Conservation (phyloP, 192 early-diverging fungal species). For the Coemansia javaensis region DNA sequence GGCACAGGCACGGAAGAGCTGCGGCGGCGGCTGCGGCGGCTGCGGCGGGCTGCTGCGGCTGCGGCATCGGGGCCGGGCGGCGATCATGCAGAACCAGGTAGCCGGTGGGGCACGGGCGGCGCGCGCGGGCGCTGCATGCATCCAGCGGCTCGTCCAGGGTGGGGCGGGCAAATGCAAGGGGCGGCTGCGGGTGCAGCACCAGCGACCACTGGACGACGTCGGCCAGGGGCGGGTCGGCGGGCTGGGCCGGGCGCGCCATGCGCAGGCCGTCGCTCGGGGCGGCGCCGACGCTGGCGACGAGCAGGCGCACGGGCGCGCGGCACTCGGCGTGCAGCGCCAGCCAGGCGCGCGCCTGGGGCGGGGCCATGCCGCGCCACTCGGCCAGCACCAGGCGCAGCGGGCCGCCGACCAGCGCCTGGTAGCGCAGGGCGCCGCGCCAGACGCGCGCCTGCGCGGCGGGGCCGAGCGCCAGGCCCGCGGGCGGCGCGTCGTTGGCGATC, state of each 20-base stretch:
- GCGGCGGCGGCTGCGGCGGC: no score
- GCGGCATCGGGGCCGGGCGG: no score
- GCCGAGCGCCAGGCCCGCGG: not conserved
- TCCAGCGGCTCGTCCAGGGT: not conserved
- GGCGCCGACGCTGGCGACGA: constrained; percentile 18
- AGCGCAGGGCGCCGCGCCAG: constrained; percentile 37
- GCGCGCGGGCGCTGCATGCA: not conserved
- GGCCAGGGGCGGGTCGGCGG: not conserved
- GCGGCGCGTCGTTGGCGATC: constrained; percentile 5
- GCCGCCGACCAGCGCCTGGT: constrained; percentile 28
- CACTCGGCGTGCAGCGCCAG: constrained; percentile 7
- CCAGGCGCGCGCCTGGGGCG: constrained; percentile 21
- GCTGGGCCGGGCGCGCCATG: not conserved
- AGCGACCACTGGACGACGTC: constrained; percentile 27
- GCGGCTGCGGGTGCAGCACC: constrained; percentile 39
- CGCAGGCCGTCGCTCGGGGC: constrained; percentile 19
- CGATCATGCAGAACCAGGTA: constrained; percentile 30
- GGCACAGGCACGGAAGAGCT: constrained; percentile 23
- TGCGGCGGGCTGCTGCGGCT: no score
- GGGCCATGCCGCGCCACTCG: constrained; percentile 38
- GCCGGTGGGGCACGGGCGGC: constrained; percentile 20
- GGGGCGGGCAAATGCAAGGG: constrained; percentile 8
- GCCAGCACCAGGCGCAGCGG: constrained; percentile 29
- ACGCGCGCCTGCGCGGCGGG: constrained; percentile 17
- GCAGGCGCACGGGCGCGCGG: constrained; percentile 1